Conservation (phyloP, 306 rosid species). For the Cicer cuneatum region DNA sequence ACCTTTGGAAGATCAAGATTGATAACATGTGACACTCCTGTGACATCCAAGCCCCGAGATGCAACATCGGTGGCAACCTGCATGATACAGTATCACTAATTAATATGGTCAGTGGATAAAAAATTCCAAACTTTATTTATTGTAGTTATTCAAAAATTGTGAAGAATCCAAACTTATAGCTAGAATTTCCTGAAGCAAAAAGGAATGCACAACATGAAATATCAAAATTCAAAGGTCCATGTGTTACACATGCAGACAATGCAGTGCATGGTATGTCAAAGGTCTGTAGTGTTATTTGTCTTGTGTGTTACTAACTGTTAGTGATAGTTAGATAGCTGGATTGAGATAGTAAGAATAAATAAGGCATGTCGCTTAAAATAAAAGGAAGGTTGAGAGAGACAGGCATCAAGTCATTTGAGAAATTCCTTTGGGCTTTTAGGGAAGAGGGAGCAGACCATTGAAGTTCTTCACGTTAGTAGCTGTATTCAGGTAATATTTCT, state of each 20-base stretch:
- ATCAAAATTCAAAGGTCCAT: slow-evolving; percentile 19
- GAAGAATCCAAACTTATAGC: slow-evolving; percentile 4
- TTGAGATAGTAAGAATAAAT: slow-evolving; percentile 9
- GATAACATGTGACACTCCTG: slow-evolving; percentile 88
- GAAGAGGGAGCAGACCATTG: neutral
- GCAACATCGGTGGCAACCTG: slow-evolving; percentile 96
- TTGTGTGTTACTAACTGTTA: neutral
- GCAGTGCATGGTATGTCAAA: slow-evolving; percentile 19
- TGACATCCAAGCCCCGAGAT: slow-evolving; percentile 91
- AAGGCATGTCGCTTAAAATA: neutral
- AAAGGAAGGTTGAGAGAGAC: neutral
- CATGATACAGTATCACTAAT: slow-evolving; percentile 37
- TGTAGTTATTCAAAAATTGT: slow-evolving; percentile 8
- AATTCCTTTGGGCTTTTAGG: neutral
- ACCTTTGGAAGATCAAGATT: slow-evolving; percentile 97
- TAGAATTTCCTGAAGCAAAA: slow-evolving; percentile 28
- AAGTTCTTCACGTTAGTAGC: neutral
- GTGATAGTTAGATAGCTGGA: neutral
- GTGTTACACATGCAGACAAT: slow-evolving; percentile 21
- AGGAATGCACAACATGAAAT: neutral
- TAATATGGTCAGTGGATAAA: slow-evolving; percentile 3
- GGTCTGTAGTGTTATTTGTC: neutral
- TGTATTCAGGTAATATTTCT: neutral
- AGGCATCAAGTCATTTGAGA: slow-evolving; percentile 4
- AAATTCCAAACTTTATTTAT: neutral